Conservation (phyloP, 1,284 basidiomycete species). For the Puccinia triticina region DNA sequence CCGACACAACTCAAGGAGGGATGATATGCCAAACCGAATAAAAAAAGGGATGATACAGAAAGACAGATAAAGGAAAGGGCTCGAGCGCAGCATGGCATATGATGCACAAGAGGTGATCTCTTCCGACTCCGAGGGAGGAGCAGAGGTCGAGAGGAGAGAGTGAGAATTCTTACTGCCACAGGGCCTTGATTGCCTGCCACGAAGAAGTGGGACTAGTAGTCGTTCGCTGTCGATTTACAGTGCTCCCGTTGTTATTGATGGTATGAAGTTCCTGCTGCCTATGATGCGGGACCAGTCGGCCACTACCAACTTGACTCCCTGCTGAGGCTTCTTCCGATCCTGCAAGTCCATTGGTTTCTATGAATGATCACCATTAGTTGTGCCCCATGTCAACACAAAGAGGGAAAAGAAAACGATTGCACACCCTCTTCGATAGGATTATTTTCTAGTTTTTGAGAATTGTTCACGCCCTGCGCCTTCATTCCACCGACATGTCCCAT, state of each 20-base stretch:
- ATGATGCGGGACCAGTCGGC: conserved; percentile 4
- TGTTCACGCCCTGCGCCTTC: no score
- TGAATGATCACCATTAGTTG: not conserved
- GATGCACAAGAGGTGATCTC: not conserved
- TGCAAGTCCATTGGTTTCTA: conserved; percentile 10
- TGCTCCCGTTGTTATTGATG: conserved; percentile 15
- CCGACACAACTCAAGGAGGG: conserved; percentile 22
- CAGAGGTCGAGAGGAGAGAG: not conserved
- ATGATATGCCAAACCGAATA: conserved; percentile 28
- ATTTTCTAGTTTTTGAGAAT: not conserved
- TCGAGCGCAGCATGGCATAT: not conserved
- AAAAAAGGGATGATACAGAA: conserved; percentile 1
- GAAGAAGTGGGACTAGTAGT: conserved; percentile 39
- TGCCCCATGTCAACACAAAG: no score
- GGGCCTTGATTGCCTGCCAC: conserved; percentile 39
- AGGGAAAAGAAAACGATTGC: not conserved
- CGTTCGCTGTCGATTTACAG: conserved; percentile 40
- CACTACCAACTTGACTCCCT: conserved; percentile 9
- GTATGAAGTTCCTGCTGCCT: conserved; percentile 37
- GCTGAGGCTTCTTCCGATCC: conserved; percentile 10
- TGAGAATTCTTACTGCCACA: conserved; percentile 34
- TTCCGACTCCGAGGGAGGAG: not conserved
- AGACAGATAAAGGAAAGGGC: not conserved
- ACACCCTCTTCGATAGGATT: conserved; percentile 24
- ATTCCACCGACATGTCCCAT: not conserved